Conservation (phyloP, 2,329 filamentous ascomycete species). For the Pseudocercospora fuligena region DNA sequence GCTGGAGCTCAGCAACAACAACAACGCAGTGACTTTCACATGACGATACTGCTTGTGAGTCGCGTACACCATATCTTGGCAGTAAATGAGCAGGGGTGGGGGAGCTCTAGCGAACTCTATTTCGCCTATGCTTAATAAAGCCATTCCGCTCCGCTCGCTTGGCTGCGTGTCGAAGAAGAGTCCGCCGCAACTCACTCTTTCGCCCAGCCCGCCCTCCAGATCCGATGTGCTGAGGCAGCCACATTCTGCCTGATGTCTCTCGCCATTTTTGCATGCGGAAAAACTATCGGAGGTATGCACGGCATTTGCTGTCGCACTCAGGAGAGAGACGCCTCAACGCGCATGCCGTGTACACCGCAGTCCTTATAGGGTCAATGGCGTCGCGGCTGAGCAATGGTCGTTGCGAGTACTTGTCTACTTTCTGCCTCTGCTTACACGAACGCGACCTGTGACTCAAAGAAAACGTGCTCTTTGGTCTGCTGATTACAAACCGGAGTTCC, state of each 20-base stretch:
- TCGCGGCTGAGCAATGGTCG: not conserved
- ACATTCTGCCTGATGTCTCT: not conserved
- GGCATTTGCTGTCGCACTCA: constrained; percentile 4
- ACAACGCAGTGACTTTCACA: not conserved
- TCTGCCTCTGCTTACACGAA: constrained; percentile 5
- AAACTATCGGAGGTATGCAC: not conserved
- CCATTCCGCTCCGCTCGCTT: not conserved
- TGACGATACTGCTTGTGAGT: not conserved
- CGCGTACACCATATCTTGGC: constrained; percentile 1
- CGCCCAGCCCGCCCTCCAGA: not conserved
- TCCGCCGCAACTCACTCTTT: no score
- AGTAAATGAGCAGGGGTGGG: not conserved
- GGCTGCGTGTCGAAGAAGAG: not conserved
- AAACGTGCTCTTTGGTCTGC: not conserved
- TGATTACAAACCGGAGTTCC: constrained; percentile 19
- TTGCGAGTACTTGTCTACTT: constrained; percentile 1
- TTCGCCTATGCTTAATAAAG: not conserved
- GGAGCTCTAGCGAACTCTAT: not conserved
- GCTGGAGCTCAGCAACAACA: not conserved
- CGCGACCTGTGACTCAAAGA: constrained; percentile 15
- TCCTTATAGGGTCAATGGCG: not conserved
- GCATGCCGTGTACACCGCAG: not conserved
- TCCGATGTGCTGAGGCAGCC: no score
- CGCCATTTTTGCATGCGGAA: constrained; percentile 2
- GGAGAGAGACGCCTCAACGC: not conserved